Conservation (phyloP, 192 early-diverging fungal species). For the Coemansia sp. region DNA sequence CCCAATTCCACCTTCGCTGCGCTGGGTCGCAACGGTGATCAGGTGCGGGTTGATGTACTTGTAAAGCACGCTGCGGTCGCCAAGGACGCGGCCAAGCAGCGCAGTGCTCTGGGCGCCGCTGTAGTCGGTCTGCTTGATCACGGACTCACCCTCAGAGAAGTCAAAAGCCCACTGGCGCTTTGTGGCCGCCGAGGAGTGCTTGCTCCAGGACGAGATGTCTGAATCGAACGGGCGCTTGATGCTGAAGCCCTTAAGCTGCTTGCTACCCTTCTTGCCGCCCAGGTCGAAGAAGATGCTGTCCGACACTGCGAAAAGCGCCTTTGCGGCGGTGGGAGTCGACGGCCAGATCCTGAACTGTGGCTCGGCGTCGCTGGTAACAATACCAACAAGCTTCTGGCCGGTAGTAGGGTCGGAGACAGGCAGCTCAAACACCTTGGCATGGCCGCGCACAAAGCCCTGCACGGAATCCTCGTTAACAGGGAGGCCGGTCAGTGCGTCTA, state of each 20-base stretch:
- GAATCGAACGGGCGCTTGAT: constrained; percentile 53
- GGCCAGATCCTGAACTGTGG: constrained; percentile 64
- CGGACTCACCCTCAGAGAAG: constrained; percentile 60
- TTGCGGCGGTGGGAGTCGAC: constrained; percentile 52
- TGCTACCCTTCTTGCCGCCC: constrained; percentile 53
- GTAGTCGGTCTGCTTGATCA: constrained; percentile 47
- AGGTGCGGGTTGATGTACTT: constrained; percentile 98
- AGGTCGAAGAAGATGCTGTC: constrained; percentile 70
- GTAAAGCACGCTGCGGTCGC: constrained; percentile 95
- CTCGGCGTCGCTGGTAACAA: constrained; percentile 14
- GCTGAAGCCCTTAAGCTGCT: constrained; percentile 58
- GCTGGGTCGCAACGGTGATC: constrained; percentile 68
- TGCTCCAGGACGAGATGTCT: constrained; percentile 14
- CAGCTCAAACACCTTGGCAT: constrained; percentile 58
- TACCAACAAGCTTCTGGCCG: constrained; percentile 36
- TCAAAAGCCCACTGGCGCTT: constrained; percentile 54
- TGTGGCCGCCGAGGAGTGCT: constrained; percentile 8
- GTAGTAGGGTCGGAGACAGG: constrained; percentile 54
- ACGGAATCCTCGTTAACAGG: neutral
- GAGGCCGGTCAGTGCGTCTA: constrained; percentile 41
- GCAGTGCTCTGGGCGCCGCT: constrained; percentile 66
- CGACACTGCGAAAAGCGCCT: constrained; percentile 58
- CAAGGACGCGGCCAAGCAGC: constrained; percentile 89
- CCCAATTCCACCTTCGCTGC: constrained; percentile 46
- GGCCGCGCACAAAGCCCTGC: constrained; percentile 31